Conservation (phyloP, 805 yeast species). For the Komagataella kurtzmanii region DNA sequence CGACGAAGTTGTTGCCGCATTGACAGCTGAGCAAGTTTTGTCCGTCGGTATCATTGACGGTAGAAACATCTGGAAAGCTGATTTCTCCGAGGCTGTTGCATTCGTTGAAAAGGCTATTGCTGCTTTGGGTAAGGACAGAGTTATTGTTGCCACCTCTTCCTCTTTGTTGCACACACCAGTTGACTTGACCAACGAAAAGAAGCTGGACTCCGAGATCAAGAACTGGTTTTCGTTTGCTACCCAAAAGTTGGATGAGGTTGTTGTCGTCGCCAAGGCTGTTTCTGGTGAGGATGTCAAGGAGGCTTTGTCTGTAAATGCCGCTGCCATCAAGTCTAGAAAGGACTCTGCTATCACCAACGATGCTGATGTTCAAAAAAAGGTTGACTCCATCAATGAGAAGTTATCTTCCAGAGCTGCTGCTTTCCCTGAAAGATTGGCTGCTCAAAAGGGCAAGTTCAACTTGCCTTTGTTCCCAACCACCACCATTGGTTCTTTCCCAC, state of each 20-base stretch:
- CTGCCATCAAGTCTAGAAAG: constrained; percentile 73
- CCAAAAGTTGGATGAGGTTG: constrained; percentile 90
- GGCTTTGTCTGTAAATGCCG: constrained; percentile 75
- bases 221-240: constrained; percentile 98
- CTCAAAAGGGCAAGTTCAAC: constrained; percentile 79
- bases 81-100: constrained; percentile 76
- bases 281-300: constrained; percentile 71
- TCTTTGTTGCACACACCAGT: constrained; percentile 98
- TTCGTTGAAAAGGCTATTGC: constrained; percentile 72
- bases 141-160: constrained; percentile 87
- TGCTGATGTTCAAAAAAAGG: constrained; percentile 79
- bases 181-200: constrained; percentile 84
- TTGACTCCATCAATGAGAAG: constrained; percentile 62
- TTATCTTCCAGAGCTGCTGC: constrained; percentile 76
- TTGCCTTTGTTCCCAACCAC: constrained; percentile 99
- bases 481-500: constrained; percentile 99
- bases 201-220: constrained; percentile 82
- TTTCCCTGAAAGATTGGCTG: constrained; percentile 77
- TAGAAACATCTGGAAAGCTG: constrained; percentile 99
- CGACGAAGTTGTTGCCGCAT: constrained; percentile 59
- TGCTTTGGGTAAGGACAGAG: constrained; percentile 77
- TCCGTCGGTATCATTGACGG: constrained; percentile 98
- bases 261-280: constrained; percentile 75
- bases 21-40: constrained; percentile 59
- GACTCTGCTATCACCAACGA: constrained; percentile 86